phyloP scores from a whole-genome alignment of 2,329 filamentous ascomycete genomes.

The Orbilia ellipsospora region DNA sequence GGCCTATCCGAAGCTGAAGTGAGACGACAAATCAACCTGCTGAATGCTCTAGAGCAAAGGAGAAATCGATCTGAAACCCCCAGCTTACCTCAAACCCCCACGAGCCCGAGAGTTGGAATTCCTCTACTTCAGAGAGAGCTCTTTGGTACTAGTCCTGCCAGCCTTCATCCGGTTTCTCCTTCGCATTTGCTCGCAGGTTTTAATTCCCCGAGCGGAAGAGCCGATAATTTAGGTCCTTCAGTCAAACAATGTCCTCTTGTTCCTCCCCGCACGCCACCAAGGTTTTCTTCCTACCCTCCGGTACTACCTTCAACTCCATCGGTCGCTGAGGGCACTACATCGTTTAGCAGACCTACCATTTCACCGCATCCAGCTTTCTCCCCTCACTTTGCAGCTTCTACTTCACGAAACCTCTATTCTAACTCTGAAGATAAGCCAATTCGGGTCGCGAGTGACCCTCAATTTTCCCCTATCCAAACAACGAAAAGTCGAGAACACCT shows the following conservation, averaged over 20 bases:
- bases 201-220: not conserved
- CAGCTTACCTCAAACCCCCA: not conserved
- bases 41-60: slow-evolving; percentile 32
- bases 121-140: not conserved
- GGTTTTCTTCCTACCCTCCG: too few species aligned
- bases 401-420: too few species aligned
- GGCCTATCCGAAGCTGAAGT: slow-evolving; percentile 45
- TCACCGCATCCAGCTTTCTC: too few species aligned
- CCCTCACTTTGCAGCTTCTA: too few species aligned
- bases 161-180: not conserved
- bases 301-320: too few species aligned
- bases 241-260: not conserved
- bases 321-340: too few species aligned
- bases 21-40: slow-evolving; percentile 36
- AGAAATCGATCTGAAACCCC: slow-evolving; percentile 7
- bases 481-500: too few species aligned
- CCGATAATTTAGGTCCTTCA: not conserved
- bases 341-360: too few species aligned
- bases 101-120: not conserved
- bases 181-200: not conserved
- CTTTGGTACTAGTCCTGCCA: not conserved
- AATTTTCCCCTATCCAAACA: too few species aligned
- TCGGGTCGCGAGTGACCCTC: too few species aligned
- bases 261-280: not conserved
- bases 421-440: too few species aligned